Conservation (phyloP, 2,329 filamentous ascomycete species). For the Fusarium falciforme region DNA sequence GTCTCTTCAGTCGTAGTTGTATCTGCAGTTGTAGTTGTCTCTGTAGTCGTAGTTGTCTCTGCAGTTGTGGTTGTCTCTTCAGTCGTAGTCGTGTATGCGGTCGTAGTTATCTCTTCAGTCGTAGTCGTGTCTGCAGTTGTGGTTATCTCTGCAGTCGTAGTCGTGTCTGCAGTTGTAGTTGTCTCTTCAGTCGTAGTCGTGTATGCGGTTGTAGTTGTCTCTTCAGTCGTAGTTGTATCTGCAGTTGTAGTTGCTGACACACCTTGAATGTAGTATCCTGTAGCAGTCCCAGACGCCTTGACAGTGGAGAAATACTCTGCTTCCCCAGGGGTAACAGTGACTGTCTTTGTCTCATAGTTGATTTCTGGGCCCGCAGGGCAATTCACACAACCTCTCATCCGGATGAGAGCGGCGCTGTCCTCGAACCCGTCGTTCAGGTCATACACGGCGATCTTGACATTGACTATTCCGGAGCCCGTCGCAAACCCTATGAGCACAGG, state of each 20-base stretch:
- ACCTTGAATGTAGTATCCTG: constrained; percentile 17
- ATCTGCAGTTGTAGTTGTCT: neutral
- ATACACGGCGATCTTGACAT: constrained; percentile 23
- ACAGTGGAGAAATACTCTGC: constrained; percentile 11
- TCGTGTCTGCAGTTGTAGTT: neutral
- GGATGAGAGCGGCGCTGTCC: constrained; percentile 16
- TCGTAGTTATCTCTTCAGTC: neutral
- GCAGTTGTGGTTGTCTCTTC: neutral
- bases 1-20: no score
- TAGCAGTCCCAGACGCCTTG: constrained; percentile 21
- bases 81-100: neutral
- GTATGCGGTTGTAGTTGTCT: neutral
- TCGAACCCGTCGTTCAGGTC: neutral
- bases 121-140: neutral
- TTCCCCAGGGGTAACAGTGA: neutral
- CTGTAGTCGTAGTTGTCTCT: neutral
- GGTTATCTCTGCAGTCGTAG: neutral
- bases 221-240: neutral
- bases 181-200: neutral
- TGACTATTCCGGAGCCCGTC: neutral
- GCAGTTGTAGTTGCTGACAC: neutral
- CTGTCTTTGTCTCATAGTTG: constrained; percentile 8
- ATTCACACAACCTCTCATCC: constrained; percentile 2
- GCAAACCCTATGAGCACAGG: constrained; percentile 6
- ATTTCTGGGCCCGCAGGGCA: constrained; percentile 2